Conservation (phyloP, 2,329 filamentous ascomycete genomes). For the Talaromyces sp. region DNA sequence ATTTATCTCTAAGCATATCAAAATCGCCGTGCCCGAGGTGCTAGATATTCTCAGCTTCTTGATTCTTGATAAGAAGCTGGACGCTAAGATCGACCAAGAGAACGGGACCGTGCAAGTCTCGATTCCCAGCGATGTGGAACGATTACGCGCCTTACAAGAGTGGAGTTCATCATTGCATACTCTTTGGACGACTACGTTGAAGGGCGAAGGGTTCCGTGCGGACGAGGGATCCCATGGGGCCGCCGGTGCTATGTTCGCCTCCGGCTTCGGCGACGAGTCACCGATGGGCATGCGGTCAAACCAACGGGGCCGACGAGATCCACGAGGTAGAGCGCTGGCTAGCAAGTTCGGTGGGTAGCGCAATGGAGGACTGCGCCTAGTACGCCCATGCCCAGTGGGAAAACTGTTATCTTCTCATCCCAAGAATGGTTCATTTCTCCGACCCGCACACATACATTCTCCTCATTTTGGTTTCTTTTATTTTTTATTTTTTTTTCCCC, state of each 20-base stretch:
- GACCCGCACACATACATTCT: neutral
- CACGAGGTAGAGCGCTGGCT: constrained; percentile 24
- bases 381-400: neutral
- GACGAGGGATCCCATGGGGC: constrained; percentile 40
- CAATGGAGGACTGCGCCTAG: too few species aligned
- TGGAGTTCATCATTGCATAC: constrained; percentile 71
- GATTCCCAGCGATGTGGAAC: constrained; percentile 68
- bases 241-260: constrained; percentile 30
- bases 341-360: constrained; percentile 4
- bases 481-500: neutral
- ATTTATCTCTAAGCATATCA: constrained; percentile 86
- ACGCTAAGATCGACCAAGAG: constrained; percentile 87
- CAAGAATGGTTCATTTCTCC: neutral
- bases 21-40: constrained; percentile 82
- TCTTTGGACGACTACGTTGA: constrained; percentile 73
- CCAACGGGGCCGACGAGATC: constrained; percentile 29
- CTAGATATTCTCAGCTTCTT: constrained; percentile 95
- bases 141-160: constrained; percentile 70
- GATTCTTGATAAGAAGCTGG: constrained; percentile 85
- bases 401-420: neutral
- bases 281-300: constrained; percentile 26
- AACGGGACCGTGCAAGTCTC: constrained; percentile 80
- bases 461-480: neutral
- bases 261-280: constrained; percentile 37
- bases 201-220: constrained; percentile 66